These are phyloP conservation scores for Lablab purpureus DNA, from an alignment of 306 rosid species.

Conservation along the genomic window DNA sequence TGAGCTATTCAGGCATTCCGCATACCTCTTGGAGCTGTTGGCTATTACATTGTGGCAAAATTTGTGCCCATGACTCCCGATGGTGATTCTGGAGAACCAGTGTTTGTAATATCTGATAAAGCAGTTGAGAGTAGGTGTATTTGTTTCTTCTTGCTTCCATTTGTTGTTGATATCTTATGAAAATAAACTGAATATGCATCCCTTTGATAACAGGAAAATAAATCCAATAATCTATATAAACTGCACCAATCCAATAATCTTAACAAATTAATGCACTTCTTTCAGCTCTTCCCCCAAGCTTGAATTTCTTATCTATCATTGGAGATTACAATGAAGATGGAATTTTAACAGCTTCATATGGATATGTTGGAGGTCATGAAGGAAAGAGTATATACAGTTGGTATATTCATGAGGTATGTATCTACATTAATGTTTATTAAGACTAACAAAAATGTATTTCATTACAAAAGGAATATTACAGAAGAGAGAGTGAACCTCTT, in stretches of 20 bases:
- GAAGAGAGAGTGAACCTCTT: too few species aligned
- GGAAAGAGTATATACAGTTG: slow-evolving; percentile 93
- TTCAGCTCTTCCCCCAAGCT: slow-evolving; percentile 97
- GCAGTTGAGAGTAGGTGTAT: slow-evolving; percentile 84
- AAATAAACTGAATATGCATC: neutral
- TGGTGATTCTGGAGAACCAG: slow-evolving; percentile 93
- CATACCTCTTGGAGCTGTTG: slow-evolving; percentile 96
- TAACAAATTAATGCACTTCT: slow-evolving; percentile 45
- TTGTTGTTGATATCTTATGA: slow-evolving; percentile 31
- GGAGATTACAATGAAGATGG: slow-evolving; percentile 91
- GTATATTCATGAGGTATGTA: slow-evolving; percentile 90
- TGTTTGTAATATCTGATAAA: slow-evolving; percentile 73
- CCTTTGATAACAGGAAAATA: slow-evolving; percentile 13
- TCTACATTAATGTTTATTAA: slow-evolving; percentile 17
- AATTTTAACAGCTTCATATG: slow-evolving; percentile 95
- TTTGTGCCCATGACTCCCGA: slow-evolving; percentile 85
- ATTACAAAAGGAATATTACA: too few species aligned
- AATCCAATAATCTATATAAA: neutral
- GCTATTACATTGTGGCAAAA: slow-evolving; percentile 84
- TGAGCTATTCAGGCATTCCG: slow-evolving; percentile 78
- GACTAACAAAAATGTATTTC: too few species aligned
- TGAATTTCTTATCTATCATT: slow-evolving; percentile 92
- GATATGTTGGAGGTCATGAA: slow-evolving; percentile 98
- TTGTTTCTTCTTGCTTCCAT: slow-evolving; percentile 23
- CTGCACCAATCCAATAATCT: slow-evolving; percentile 5